Evolutionary conservation across 1,284 basidiomycete species (phyloP), one percentile per base, ranked within the genome.

Genomic region (Gomphus bonarii): DNA sequence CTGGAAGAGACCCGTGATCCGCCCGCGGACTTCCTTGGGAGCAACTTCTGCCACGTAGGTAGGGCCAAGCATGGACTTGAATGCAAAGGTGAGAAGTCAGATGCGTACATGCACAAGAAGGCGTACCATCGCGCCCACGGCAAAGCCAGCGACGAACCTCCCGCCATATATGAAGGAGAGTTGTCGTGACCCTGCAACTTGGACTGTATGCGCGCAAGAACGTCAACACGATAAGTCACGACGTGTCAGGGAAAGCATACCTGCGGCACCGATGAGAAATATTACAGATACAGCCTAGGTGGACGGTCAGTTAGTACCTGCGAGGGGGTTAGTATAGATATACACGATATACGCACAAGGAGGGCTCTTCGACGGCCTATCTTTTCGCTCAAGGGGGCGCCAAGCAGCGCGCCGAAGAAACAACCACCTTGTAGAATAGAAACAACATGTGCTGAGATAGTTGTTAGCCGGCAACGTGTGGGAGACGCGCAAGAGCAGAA

Each of bases 21-120:
- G 69, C 1, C 81, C 80, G 59, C 80, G 73, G 50, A 82, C 80
- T 20, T 72, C 70, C 60, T 73, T 75, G 3, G 81, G 81, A 0
- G 77, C 75, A 49, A 76, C 79, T 67, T 83, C 81, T 2, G 77
- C 76, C 5, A 80, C 73, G 58, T 82, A 83, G 0, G 79, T 75
- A 1, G 81, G 80, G 31, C 80, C 76, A 5, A 82, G 69, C 55
- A 57, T 57, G 16, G 55, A 57, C 55, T 57, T 7, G 38, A 2
- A 52, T n/a, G 16, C 30, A 25, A 12, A n/a, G 5, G 20, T 44
- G 20, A 44, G 43, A 44, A 25, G 10, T 44, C 43, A 44, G 2
- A 18, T n/a, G 43, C 12, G 43, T 22, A n/a, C 30, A 11, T 1
- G 10, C 43, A 18, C 20, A n/a, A 44, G 8, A 12, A 5, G 9